Evolutionary conservation across 495 filamentous ascomycete species (phyloP), one percentile per base, ranked within the genome.

Genomic region (Podospora appendiculata): DNA sequence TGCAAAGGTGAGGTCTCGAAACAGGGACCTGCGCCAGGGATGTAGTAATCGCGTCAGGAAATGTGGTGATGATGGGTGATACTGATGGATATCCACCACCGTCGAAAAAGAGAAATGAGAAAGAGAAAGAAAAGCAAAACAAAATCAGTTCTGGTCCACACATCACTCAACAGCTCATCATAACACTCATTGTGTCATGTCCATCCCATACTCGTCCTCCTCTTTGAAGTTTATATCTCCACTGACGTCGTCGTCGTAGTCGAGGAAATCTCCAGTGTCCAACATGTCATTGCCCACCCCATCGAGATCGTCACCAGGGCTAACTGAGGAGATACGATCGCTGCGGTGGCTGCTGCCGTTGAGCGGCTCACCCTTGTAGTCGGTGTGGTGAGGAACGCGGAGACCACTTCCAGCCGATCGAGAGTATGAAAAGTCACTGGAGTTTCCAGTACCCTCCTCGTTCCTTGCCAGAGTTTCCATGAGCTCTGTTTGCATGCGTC

Each of bases 401-500:
- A 97, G 79, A 14, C 90, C 90, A 25, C 80, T 84, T 32, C 93
- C 94, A 13, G 85, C 81, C n/a, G 76, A 83, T 46, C 93, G 82
- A 14, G 88, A 86, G 71, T 98, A 98, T 19, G 74, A 76, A 64
- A 95, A 94, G 10, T 71, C 40, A 33, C 19, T 55, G 12, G 54
- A 40, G 8, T 50, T 44, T 25, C 48, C 56, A 71, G 59, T 69
- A 64, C 59, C 59, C n/a, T 81, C 75, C 14, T 86, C 83, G 54
- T 88, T 91, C 72, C 84, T 86, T 63, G 86, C 75, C 60, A 96
- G 77, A 1, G 92, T 86, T 57, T 91, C 87, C 55, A 88, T 74
- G 32, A 98, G 80, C 69, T 98, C 93, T 8, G 83, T 89, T 41
- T 88, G 87, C 93, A 98, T 96, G 16, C 93, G 85, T 62, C 84